Evolutionary conservation across 2,329 filamentous ascomycete species (phyloP).

Genomic region (Penicillium sp.): DNA sequence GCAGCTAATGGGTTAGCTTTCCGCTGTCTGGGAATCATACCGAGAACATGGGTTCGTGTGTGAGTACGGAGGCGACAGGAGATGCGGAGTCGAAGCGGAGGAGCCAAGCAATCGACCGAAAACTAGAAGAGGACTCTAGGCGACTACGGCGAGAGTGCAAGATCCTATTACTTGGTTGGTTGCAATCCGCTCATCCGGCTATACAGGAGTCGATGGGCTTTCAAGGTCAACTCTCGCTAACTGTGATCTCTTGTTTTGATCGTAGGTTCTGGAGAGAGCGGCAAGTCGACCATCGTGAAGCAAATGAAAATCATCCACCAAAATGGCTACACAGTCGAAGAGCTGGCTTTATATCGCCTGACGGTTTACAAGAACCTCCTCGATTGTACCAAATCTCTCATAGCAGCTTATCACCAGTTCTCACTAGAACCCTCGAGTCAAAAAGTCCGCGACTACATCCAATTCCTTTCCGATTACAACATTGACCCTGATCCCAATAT

Average conservation of each 20-base stretch:
- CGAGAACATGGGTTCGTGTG: too few species aligned
- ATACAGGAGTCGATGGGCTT: too few species aligned
- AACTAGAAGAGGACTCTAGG: too few species aligned
- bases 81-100: too few species aligned
- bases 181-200: too few species aligned
- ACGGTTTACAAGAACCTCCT: slow-evolving; percentile 98
- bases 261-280: slow-evolving; percentile 89
- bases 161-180: too few species aligned
- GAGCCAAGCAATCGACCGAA: too few species aligned
- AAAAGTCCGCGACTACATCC: slow-evolving; percentile 63
- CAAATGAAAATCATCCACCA: slow-evolving; percentile 99
- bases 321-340: slow-evolving; percentile 90
- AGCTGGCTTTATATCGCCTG: slow-evolving; percentile 84
- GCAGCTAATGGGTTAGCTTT: too few species aligned
- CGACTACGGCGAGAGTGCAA: too few species aligned
- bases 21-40: too few species aligned
- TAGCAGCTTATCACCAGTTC: slow-evolving; percentile 85
- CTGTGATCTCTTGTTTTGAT: slow-evolving; percentile 79
- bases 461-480: slow-evolving; percentile 77
- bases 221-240: too few species aligned
- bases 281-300: slow-evolving; percentile 98
- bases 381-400: slow-evolving; percentile 89
- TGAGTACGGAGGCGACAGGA: too few species aligned
- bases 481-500: slow-evolving; percentile 85
- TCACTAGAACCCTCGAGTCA: slow-evolving; percentile 67